phyloP scores from a whole-genome alignment of 176 grass and related monocot genomes.

The Juncus inflexus region DNA sequence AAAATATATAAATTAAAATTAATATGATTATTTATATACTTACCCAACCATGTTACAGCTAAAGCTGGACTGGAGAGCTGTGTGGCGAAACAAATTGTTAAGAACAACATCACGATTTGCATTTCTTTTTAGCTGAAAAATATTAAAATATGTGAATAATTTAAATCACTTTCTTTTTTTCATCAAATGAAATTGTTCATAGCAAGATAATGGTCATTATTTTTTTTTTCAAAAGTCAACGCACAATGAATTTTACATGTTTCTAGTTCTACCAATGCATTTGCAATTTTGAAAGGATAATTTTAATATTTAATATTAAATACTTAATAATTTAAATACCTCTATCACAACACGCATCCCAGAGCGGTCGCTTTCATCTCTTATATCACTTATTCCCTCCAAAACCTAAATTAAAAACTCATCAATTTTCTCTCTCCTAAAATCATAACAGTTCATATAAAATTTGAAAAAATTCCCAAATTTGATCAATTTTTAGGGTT shows the following conservation, averaged over 20 bases:
- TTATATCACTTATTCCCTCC: slow-evolving; percentile 95
- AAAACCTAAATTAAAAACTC: slow-evolving; percentile 42
- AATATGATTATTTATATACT: slow-evolving; percentile 25
- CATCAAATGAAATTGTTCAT: slow-evolving; percentile 12
- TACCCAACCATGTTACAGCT: slow-evolving; percentile 99
- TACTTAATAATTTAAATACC: slow-evolving; percentile 42
- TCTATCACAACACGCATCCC: slow-evolving; percentile 99
- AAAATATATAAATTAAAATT: neutral
- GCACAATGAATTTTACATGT: no score
- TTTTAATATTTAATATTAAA: no score
- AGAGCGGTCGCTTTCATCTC: slow-evolving; percentile 91
- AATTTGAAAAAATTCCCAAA: slow-evolving; percentile 1
- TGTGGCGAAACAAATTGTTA: slow-evolving; percentile 88
- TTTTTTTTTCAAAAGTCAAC: no score
- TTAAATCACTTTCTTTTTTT: slow-evolving; percentile 3
- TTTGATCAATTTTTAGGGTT: neutral
- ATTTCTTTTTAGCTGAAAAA: slow-evolving; percentile 72
- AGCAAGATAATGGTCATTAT: neutral
- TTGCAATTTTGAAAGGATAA: no score
- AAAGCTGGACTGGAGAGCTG: slow-evolving; percentile 93
- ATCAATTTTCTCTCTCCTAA: slow-evolving; percentile 2
- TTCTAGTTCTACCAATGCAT: no score
- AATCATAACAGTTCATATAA: neutral
- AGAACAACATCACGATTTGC: slow-evolving; percentile 74
- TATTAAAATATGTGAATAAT: slow-evolving; percentile 20